Percentiles rank a stretch among this genome's conserved stretches.
Conservation (phyloP, 768 basidiomycete genomes). For the Tylopilus subfusipes region DNA sequence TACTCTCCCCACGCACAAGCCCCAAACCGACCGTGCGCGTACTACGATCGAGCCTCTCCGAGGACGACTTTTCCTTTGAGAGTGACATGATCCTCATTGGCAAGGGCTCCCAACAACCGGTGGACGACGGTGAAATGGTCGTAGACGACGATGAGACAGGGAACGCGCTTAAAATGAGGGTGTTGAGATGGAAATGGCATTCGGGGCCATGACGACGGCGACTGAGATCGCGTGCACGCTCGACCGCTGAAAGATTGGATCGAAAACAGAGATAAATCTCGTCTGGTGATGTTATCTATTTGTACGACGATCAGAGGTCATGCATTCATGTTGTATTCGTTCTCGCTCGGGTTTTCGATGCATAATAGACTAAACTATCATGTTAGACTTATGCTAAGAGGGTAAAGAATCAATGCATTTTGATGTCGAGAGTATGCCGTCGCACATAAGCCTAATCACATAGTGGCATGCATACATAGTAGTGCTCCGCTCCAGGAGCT, state of each 20-base stretch:
- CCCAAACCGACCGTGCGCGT: conserved; percentile 2
- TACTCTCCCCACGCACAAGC: background rate
- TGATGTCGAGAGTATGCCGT: conserved; percentile 20
- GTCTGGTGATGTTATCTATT: background rate
- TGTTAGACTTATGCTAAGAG: background rate
- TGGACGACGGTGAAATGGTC: conserved; percentile 11
- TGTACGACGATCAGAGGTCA: background rate
- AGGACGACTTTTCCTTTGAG: conserved; percentile 24
- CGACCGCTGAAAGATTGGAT: background rate
- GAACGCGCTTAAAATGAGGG: conserved; percentile 22
- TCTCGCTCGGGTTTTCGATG: background rate
- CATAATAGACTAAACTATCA: background rate
- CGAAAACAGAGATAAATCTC: background rate
- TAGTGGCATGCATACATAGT: conserved; percentile 23
- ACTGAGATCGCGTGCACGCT: background rate
- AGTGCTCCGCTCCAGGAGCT: conserved; percentile 3
- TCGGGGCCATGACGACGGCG: background rate
- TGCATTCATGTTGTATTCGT: background rate
- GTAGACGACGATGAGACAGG: conserved; percentile 6
- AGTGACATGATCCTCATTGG: conserved; percentile 15
- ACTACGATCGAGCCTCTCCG: conserved; percentile 18
- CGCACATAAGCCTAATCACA: conserved; percentile 27
- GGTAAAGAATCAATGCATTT: conserved; percentile 15
- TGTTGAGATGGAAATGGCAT: conserved; percentile 30
- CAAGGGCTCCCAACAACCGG: background rate